Conservation (phyloP, 306 rosid species). For the Mimosa pudica region DNA sequence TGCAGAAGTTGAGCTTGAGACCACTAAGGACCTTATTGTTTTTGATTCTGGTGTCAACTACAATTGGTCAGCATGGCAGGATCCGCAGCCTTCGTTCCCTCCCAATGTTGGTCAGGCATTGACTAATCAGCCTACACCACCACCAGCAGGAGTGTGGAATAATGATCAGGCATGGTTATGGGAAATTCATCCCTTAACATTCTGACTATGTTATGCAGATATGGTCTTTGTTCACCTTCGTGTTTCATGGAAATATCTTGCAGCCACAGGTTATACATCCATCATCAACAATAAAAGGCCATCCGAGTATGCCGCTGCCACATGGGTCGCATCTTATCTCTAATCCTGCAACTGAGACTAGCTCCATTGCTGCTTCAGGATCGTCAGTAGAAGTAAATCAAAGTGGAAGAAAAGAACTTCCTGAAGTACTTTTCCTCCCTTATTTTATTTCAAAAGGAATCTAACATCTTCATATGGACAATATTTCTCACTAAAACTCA, state of each 20-base stretch:
- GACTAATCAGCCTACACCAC: conserved; percentile 44
- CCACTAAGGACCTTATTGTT: conserved; percentile 54
- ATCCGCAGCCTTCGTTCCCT: conserved; percentile 61
- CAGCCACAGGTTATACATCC: conserved; percentile 59
- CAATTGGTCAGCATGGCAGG: conserved; percentile 38
- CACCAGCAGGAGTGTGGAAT: conserved; percentile 53
- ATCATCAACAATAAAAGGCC: conserved; percentile 45
- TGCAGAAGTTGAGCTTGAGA: conserved; percentile 65
- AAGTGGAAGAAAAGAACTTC: conserved; percentile 76
- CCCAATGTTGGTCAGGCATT: conserved; percentile 47
- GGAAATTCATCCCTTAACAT: conserved; percentile 28
- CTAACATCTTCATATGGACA: conserved; percentile 15
- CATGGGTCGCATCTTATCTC: conserved; percentile 46
- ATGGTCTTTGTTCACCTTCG: conserved; percentile 31
- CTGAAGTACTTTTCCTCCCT: conserved; percentile 56
- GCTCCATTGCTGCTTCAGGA: conserved; percentile 47
- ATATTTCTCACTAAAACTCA: conserved; percentile 29
- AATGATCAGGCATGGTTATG: conserved; percentile 57
- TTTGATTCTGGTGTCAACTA: conserved; percentile 57
- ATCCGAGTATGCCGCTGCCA: conserved; percentile 47
- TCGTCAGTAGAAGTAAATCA: conserved; percentile 51
- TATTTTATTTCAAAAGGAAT: conserved; percentile 26
- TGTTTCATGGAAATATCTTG: conserved; percentile 38
- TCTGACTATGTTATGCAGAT: conserved; percentile 27
- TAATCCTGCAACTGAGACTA: conserved; percentile 40